These are phyloP conservation scores for Cladosporium sp. DNA, from an alignment of 2,329 filamentous ascomycete genomes.

Conservation along the genomic window DNA sequence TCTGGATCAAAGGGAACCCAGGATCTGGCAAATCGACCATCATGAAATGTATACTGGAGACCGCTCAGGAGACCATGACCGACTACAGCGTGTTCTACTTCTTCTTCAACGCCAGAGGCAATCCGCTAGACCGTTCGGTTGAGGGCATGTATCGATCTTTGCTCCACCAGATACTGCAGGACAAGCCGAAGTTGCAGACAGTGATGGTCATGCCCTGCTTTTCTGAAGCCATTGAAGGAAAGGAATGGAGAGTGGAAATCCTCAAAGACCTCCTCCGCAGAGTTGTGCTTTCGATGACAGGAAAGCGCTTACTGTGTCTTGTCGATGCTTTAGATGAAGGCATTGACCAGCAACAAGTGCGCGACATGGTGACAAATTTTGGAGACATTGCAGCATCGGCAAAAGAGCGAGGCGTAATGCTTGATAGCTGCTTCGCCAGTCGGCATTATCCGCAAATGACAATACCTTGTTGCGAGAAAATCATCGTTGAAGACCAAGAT, in stretches of 20 bases:
- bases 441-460: slow-evolving; percentile 37
- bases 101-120: slow-evolving; percentile 48
- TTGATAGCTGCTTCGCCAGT: slow-evolving; percentile 36
- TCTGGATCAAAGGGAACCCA: slow-evolving; percentile 40
- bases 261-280: background rate
- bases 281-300: background rate
- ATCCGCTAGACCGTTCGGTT: slow-evolving; percentile 41
- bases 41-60: slow-evolving; percentile 25
- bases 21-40: slow-evolving; percentile 38
- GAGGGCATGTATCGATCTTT: slow-evolving; percentile 47
- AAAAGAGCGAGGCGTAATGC: slow-evolving; percentile 27
- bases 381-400: slow-evolving; percentile 26
- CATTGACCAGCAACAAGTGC: slow-evolving; percentile 33
- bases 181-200: background rate
- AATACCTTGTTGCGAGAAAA: background rate
- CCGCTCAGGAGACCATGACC: slow-evolving; percentile 9
- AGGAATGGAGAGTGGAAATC: background rate
- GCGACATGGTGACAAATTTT: slow-evolving; percentile 35
- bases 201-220: background rate
- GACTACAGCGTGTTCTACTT: slow-evolving; percentile 35
- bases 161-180: slow-evolving; percentile 41
- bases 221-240: too few species aligned
- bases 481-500: too few species aligned
- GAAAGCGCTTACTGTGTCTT: slow-evolving; percentile 15
- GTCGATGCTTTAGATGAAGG: slow-evolving; percentile 47